Percentiles rank a stretch among this genome's conserved stretches.
Conservation (phyloP, 169 alveolate genomes). For the Perkinsus olseni region DNA sequence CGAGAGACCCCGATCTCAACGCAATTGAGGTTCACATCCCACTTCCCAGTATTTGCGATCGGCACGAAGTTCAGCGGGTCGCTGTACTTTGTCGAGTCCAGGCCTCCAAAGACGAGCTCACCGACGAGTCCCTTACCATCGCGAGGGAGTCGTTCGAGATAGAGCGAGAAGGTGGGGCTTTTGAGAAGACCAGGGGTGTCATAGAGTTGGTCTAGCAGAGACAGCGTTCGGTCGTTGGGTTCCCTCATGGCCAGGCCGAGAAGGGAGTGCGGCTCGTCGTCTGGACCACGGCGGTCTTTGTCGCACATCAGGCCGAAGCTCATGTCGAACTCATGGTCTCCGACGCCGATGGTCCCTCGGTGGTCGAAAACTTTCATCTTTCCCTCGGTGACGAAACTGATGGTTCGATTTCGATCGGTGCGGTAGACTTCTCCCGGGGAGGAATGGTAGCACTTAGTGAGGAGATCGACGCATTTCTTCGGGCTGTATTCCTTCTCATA, state of each 20-base stretch:
- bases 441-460: background rate
- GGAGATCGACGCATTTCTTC: background rate
- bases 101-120: background rate
- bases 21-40: background rate
- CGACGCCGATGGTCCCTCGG: background rate
- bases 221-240: background rate
- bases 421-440: background rate
- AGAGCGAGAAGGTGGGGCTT: background rate
- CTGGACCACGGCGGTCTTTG: background rate
- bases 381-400: background rate
- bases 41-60: background rate
- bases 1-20: background rate
- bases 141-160: background rate
- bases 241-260: background rate
- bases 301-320: background rate
- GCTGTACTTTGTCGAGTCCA: background rate
- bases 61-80: background rate
- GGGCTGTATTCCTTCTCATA: background rate
- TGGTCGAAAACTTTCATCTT: background rate
- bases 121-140: background rate
- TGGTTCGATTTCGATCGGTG: background rate
- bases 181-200: background rate
- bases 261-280: background rate
- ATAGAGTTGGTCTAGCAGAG: background rate
- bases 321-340: background rate